These are phyloP conservation scores for Aspergillus oerlinghausenensis DNA, from an alignment of 2,329 filamentous ascomycete genomes.

Conservation along the genomic window DNA sequence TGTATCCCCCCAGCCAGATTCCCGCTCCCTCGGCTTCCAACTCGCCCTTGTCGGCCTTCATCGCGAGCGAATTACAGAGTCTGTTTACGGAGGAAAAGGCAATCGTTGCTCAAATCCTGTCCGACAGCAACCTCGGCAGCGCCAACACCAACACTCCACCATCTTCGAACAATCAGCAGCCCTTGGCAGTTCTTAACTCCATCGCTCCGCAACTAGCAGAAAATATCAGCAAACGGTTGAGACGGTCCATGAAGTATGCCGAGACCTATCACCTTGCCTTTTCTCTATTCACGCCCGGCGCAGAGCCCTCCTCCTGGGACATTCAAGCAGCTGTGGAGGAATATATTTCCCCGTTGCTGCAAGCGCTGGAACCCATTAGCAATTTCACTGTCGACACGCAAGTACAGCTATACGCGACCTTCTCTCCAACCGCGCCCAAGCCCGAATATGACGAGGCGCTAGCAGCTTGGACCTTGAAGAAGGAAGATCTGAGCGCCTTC, in stretches of 20 bases:
- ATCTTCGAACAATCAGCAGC: conserved; percentile 20
- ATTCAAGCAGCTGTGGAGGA: conserved; percentile 75
- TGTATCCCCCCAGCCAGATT: conserved; percentile 66
- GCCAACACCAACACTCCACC: conserved; percentile 18
- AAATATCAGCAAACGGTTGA: conserved; percentile 65
- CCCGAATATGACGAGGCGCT: conserved; percentile 51
- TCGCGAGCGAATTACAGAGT: conserved; percentile 71
- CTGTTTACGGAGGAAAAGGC: conserved; percentile 86
- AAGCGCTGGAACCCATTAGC: conserved; percentile 75
- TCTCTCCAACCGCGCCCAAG: conserved; percentile 57
- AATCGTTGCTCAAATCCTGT: conserved; percentile 71
- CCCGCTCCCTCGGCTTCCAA: conserved; percentile 64
- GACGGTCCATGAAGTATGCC: conserved; percentile 82
- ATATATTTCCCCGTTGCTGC: conserved; percentile 76
- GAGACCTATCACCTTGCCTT: conserved; percentile 94
- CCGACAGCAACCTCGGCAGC: conserved; percentile 42
- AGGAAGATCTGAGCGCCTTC: conserved; percentile 86
- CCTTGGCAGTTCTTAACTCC: conserved; percentile 32
- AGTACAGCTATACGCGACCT: conserved; percentile 82
- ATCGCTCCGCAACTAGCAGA: conserved; percentile 48
- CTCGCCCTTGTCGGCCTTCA: conserved; percentile 69
- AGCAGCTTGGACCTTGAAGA: conserved; percentile 66
- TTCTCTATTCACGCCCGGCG: conserved; percentile 81
- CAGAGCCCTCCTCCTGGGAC: conserved; percentile 81
- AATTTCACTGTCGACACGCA: conserved; percentile 96